These are phyloP conservation scores for Calendula officinalis DNA, from an alignment of 129 eudicot species.

Conservation along the genomic window DNA sequence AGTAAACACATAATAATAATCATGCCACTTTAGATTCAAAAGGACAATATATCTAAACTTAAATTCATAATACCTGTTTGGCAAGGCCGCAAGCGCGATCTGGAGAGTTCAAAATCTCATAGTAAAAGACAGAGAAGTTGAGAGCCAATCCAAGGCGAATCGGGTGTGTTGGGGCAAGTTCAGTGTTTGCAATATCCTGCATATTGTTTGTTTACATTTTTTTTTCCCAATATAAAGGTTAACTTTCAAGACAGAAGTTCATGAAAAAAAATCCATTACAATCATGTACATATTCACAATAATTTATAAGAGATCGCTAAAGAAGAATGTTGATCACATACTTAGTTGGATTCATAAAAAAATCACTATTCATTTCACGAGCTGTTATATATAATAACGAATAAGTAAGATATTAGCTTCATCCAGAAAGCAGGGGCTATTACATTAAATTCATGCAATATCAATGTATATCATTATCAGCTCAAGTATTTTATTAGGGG, in stretches of 20 bases:
- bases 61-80: conserved; percentile 2
- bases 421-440: no score
- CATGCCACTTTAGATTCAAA: not conserved
- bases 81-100: conserved; percentile 19
- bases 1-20: not conserved
- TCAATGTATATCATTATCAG: no score
- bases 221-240: no score
- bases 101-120: conserved; percentile 2
- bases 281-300: not conserved
- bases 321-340: not conserved
- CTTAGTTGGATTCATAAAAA: no score
- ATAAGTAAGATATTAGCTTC: no score
- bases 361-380: no score
- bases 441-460: no score
- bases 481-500: no score
- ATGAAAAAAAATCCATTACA: not conserved
- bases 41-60: not conserved
- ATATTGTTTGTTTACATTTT: not conserved
- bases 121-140: conserved; percentile 21
- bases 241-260: no score
- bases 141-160: conserved; percentile 12
- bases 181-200: conserved; percentile 23
- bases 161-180: conserved; percentile 10
- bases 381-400: no score
- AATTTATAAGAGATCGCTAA: not conserved